These are phyloP conservation scores for Vitis rotundifolia DNA, from an alignment of 164 flowering plant genomes.

Conservation along the genomic window DNA sequence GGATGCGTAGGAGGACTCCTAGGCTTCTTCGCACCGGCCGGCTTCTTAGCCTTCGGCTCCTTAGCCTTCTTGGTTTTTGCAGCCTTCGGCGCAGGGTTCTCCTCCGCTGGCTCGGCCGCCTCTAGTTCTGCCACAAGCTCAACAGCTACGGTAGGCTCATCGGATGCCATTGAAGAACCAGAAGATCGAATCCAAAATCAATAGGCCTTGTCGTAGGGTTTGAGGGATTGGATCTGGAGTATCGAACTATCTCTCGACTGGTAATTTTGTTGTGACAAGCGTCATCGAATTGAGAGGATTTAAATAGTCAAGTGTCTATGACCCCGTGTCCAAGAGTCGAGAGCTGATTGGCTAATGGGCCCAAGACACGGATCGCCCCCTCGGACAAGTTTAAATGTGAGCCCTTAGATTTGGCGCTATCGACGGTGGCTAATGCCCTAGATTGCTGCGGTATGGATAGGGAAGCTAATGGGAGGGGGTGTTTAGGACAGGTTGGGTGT, in stretches of 20 bases:
- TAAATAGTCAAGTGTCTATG: slow-evolving; percentile 30
- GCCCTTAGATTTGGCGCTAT: slow-evolving; percentile 38
- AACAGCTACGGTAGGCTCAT: slow-evolving; percentile 16
- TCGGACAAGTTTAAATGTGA: slow-evolving; percentile 23
- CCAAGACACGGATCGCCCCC: slow-evolving; percentile 32
- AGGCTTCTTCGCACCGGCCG: slow-evolving; percentile 34
- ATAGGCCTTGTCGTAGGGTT: background rate
- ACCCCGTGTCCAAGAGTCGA: slow-evolving; percentile 15
- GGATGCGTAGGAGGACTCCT: slow-evolving; percentile 47
- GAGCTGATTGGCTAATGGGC: slow-evolving; percentile 39
- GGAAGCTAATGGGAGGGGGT: slow-evolving; percentile 1
- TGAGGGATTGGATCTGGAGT: background rate
- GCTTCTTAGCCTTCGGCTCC: slow-evolving; percentile 37
- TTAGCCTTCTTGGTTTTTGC: slow-evolving; percentile 22
- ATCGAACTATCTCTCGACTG: background rate
- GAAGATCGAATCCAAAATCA: slow-evolving; percentile 1
- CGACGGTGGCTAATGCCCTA: slow-evolving; percentile 27
- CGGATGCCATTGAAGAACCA: slow-evolving; percentile 31
- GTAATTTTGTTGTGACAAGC: slow-evolving; percentile 14
- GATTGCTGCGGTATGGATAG: background rate
- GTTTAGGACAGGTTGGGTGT: slow-evolving; percentile 34
- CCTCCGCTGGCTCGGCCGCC: slow-evolving; percentile 22
- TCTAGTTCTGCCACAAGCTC: slow-evolving; percentile 7
- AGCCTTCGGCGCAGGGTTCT: slow-evolving; percentile 19
- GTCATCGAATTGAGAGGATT: slow-evolving; percentile 18